phyloP scores from a whole-genome alignment of 2,329 filamentous ascomycete genomes.

The Calonectria pauciramosa region DNA sequence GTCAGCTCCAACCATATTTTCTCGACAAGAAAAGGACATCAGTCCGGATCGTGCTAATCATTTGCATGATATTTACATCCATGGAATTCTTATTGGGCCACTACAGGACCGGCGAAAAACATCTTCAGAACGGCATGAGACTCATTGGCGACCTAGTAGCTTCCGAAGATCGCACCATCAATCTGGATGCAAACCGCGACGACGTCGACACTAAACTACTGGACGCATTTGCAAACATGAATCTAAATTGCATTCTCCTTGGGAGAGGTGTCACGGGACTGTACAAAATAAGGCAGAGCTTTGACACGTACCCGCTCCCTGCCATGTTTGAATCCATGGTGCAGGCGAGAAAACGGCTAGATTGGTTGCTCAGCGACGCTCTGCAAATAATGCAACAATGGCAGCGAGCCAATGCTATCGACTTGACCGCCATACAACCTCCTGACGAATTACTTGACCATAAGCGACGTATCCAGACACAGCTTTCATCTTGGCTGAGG shows the following conservation, averaged over 20 bases:
- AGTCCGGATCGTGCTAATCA: not conserved
- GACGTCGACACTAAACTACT: not conserved
- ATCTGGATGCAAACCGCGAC: not conserved
- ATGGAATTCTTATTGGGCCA: slow-evolving; percentile 1
- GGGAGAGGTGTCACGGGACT: not conserved
- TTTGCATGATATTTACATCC: slow-evolving; percentile 7
- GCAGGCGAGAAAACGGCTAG: slow-evolving; percentile 1
- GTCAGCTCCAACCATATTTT: not conserved
- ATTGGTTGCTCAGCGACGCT: not conserved
- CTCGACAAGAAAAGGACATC: not conserved
- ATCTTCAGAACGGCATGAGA: slow-evolving; percentile 11
- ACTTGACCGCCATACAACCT: not conserved
- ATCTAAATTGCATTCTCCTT: not conserved
- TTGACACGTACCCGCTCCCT: not conserved
- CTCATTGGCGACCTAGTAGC: not conserved
- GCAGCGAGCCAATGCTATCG: not conserved
- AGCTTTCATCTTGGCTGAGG: slow-evolving; percentile 2
- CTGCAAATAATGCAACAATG: not conserved
- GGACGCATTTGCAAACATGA: not conserved
- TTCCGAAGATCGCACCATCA: not conserved
- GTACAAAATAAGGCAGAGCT: not conserved
- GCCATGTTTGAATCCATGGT: slow-evolving; percentile 16
- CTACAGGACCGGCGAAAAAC: slow-evolving; percentile 4
- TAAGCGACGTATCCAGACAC: not conserved
- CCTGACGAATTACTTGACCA: not conserved